Evolutionary conservation across 768 basidiomycete genomes (phyloP), one percentile per base, ranked within the genome.

Genomic region (Leccinum truebloodii): DNA sequence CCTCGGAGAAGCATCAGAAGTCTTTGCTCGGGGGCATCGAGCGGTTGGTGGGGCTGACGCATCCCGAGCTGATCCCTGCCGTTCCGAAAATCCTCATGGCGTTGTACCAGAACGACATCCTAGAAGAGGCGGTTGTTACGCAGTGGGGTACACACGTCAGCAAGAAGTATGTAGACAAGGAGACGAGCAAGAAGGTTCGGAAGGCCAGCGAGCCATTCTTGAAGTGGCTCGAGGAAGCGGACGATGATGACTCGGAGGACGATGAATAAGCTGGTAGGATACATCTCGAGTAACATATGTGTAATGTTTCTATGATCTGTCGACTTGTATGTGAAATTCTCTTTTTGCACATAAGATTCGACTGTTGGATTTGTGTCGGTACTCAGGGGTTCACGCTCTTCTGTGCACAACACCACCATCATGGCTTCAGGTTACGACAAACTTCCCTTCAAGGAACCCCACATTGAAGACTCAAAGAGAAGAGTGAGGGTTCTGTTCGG

Each of bases 81-180:
- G 85, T 97, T 12, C 94, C 95, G 18, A 96, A 96, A 75, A 86
- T 97, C 65, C 81, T 99, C 61, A 98, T 98, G 95, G 85, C 76
- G 13, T 84, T 97, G 67, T 99, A 98, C 74, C 95, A 98, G 74
- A 83, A 79, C 44, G 97, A 98, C 66, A 79, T 98, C 18, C 78
- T 99, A 55, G 95, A 98, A 7, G 97, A 99, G 73, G 94, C 93
- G 26, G 82, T 96, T 6, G 80, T 95, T 54, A 86, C 81, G 10
- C 87, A 95, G 63, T 98, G 95, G 96, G 95, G 95, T 9, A 96
- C 93, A 4, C 95, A 96, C 67, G 93, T 95, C 71, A 92, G 89
- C 77, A 96, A 91, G 82, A 97, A 98, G 79, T 96, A 94, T 71
- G 92, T 95, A 50, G 92, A 96, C 76, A 94, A 90, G 77, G 95